phyloP scores from a whole-genome alignment of 257 asterid species.

The Salvia miltiorrhiza region DNA sequence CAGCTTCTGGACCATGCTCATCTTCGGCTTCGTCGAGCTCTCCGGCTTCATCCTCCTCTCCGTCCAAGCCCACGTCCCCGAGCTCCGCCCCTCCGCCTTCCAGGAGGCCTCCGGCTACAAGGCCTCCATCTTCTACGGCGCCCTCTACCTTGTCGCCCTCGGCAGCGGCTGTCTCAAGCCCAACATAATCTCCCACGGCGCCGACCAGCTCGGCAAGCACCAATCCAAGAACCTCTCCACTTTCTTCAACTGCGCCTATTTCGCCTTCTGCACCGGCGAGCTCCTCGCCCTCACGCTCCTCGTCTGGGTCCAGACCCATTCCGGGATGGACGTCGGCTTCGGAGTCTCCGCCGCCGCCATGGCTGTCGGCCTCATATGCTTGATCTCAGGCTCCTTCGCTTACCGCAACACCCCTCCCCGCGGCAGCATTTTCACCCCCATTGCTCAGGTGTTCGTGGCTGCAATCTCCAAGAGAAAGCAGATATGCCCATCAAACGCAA shows the following conservation, averaged over 20 bases:
- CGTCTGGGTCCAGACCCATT: conserved; percentile 71
- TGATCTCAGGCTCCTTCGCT: conserved; percentile 48
- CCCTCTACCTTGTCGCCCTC: conserved; percentile 61
- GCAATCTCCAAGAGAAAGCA: conserved; percentile 74
- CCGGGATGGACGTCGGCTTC: conserved; percentile 71
- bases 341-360: conserved; percentile 72
- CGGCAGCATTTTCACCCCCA: conserved; percentile 60
- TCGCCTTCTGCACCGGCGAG: conserved; percentile 67
- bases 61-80: conserved; percentile 54
- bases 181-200: conserved; percentile 70
- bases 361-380: conserved; percentile 50
- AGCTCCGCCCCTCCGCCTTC: conserved; percentile 35
- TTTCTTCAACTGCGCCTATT: conserved; percentile 72
- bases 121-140: conserved; percentile 58
- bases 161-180: conserved; percentile 82
- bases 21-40: conserved; percentile 68
- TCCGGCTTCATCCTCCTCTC: conserved; percentile 60
- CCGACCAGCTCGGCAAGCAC: conserved; percentile 49
- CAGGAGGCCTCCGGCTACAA: conserved; percentile 56
- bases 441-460: conserved; percentile 73
- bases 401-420: conserved; percentile 52
- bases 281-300: conserved; percentile 65
- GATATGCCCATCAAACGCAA: conserved; percentile 56
- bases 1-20: conserved; percentile 69
- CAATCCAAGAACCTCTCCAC: conserved; percentile 53